Base-by-base conservation (phyloP, 163 green algal species). In the Scenedesmus sp. region DNA sequence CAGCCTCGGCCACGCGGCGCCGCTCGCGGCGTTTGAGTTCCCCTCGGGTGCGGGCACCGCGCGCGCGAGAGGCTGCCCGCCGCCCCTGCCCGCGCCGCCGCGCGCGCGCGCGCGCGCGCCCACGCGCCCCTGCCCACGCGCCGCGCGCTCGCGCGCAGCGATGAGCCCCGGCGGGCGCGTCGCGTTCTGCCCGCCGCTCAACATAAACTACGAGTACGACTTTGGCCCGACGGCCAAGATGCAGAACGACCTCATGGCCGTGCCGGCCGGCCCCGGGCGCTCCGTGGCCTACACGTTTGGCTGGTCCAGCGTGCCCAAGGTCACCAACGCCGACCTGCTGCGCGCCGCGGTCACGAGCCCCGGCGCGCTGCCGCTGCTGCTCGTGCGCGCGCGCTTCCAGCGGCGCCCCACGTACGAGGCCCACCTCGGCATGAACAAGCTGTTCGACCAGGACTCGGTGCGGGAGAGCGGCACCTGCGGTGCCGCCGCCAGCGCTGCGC, bases 361-460 rank as follows among this genome's bases (percentile, higher is more conserved):
- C 20, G 62, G 54, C 44, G 9, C 17, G 60, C 28, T 80, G 45
- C 44, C 33, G 6, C 47, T 33, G 15, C 54, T 54, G 72, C 50
- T 65, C 4, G 69, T 31, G 53, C 20, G 53, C 22, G 22, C 20
- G 22, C 20, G 53, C 20, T 63, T 74, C 48, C 65, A 74, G 65
- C 29, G 24, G 18, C 47, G 29, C 18, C 65, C 65, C 9, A 18
- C 15, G 18, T 74, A 18, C 28, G 17, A 45, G 24, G 18, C 7
- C 15, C 65, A 74, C 65, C 29, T 62, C 47, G 7, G 22, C 29
- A 74, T 58, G 42, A 74, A 74, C 65, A 74, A 74, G 47, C 65
- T 74, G 14, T 74, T 74, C 28, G 65, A 74, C 65, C 45, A 63
- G 48, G 65, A 74, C 65, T 50, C 10, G 17, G 65, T 74, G 62